Evolutionary conservation across 108 stramenopile species (phyloP).

Genomic region (Skeletonema costatum): DNA sequence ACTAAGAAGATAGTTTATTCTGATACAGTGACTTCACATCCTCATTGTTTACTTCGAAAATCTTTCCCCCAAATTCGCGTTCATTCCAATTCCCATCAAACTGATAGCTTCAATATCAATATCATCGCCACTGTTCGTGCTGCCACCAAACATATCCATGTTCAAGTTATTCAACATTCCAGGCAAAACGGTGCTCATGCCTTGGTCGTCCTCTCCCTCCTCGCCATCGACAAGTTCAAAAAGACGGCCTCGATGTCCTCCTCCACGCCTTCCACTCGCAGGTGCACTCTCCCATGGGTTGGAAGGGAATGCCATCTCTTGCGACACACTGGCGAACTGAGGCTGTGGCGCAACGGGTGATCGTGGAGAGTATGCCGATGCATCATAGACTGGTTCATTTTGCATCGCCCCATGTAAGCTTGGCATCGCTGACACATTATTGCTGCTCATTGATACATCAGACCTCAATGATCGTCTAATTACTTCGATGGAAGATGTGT

Average conservation of each 20-base stretch:
- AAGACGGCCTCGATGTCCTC: conserved; percentile 69
- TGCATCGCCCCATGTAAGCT: conserved; percentile 23
- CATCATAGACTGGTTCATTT: conserved; percentile 4
- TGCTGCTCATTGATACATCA: conserved; percentile 15
- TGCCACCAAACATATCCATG: conserved; percentile 60
- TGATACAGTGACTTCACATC: not conserved
- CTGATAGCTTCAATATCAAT: conserved; percentile 89
- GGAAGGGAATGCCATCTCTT: conserved; percentile 21
- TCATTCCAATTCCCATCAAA: conserved; percentile 78
- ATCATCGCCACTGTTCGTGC: conserved; percentile 51
- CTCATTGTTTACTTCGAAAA: not conserved
- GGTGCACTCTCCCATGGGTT: conserved; percentile 37
- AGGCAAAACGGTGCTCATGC: conserved; percentile 45
- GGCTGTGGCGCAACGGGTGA: conserved; percentile 29
- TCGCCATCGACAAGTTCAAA: conserved; percentile 85
- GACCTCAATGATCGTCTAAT: conserved; percentile 50
- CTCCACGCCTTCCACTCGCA: conserved; percentile 30
- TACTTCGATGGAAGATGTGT: conserved; percentile 40
- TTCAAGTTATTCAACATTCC: conserved; percentile 76
- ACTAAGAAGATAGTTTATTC: not conserved
- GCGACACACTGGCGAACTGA: conserved; percentile 32
- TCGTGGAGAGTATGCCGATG: conserved; percentile 37
- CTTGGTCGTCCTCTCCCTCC: conserved; percentile 59
- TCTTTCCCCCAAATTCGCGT: conserved; percentile 11
- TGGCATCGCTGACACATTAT: conserved; percentile 11